phyloP scores from a whole-genome alignment of 495 filamentous ascomycete species.

The Talaromyces trachyspermus region DNA sequence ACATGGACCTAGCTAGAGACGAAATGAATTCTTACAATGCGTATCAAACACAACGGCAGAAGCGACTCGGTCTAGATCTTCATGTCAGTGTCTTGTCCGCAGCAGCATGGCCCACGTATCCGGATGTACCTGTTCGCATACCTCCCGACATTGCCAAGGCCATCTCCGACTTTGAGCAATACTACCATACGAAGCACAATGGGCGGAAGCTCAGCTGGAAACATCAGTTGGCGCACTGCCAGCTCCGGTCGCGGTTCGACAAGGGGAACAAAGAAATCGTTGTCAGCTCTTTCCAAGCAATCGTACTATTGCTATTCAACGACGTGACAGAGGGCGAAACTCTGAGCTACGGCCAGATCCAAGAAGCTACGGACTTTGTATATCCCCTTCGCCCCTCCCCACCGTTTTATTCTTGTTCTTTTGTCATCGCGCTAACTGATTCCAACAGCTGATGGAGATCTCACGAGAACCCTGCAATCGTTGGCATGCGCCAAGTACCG shows the following conservation, averaged over 20 bases:
- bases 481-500: slow-evolving; percentile 84
- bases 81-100: slow-evolving; percentile 80
- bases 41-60: slow-evolving; percentile 39
- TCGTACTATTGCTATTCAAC: slow-evolving; percentile 91
- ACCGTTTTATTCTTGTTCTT: neutral
- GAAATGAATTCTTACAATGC: slow-evolving; percentile 73
- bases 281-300: slow-evolving; percentile 83
- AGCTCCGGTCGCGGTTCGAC: slow-evolving; percentile 69
- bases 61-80: slow-evolving; percentile 59
- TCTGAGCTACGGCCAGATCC: slow-evolving; percentile 63
- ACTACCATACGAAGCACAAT: slow-evolving; percentile 81
- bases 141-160: slow-evolving; percentile 62
- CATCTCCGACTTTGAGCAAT: slow-evolving; percentile 64
- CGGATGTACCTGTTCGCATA: slow-evolving; percentile 67
- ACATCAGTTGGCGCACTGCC: slow-evolving; percentile 80
- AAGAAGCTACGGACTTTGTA: slow-evolving; percentile 59
- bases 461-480: slow-evolving; percentile 86
- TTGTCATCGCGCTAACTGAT: slow-evolving; percentile 16
- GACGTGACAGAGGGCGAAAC: slow-evolving; percentile 46
- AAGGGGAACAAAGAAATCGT: slow-evolving; percentile 77
- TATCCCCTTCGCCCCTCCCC: slow-evolving; percentile 21
- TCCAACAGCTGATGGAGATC: slow-evolving; percentile 58
- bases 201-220: slow-evolving; percentile 87
- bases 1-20: slow-evolving; percentile 82
- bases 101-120: slow-evolving; percentile 87